These are phyloP conservation scores for Nakazawaea holstii DNA, from an alignment of 805 yeast genomes.

Conservation along the genomic window DNA sequence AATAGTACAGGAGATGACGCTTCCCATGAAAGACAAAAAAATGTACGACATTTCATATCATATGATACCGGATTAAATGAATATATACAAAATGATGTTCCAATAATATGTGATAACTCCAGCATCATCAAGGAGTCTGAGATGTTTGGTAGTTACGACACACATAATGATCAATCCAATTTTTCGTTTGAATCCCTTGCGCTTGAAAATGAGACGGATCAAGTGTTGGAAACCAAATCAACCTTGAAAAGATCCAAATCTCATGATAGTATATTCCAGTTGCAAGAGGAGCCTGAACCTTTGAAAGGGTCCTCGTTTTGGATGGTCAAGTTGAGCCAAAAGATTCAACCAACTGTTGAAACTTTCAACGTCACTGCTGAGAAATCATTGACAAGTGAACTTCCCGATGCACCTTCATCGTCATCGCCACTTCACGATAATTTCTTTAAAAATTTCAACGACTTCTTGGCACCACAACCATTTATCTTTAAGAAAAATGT, in stretches of 20 bases:
- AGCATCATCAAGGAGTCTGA: slow-evolving; percentile 7
- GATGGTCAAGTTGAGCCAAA: slow-evolving; percentile 10
- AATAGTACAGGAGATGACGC: not conserved
- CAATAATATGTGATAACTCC: not conserved
- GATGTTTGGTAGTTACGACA: slow-evolving; percentile 5
- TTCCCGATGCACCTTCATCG: not conserved
- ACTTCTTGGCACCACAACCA: not conserved
- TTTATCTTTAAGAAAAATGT: not conserved
- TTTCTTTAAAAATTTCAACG: slow-evolving; percentile 1
- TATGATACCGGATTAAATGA: slow-evolving; percentile 22
- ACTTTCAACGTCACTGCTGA: slow-evolving; percentile 2
- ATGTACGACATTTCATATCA: slow-evolving; percentile 26
- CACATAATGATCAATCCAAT: not conserved
- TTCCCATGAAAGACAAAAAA: slow-evolving; percentile 5
- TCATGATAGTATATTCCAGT: slow-evolving; percentile 24
- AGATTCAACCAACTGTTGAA: not conserved
- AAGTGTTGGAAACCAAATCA: slow-evolving; percentile 2
- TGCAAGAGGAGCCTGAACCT: not conserved
- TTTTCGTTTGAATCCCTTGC: not conserved
- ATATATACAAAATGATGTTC: not conserved
- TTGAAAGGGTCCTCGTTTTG: slow-evolving; percentile 8
- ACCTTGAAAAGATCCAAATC: slow-evolving; percentile 18
- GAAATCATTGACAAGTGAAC: not conserved
- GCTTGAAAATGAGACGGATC: not conserved
- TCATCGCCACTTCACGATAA: not conserved